Percentiles rank a stretch among this genome's conserved stretches.
phyloP scores from a whole-genome alignment of 805 yeast genomes.

The Candida qinlingensis region DNA sequence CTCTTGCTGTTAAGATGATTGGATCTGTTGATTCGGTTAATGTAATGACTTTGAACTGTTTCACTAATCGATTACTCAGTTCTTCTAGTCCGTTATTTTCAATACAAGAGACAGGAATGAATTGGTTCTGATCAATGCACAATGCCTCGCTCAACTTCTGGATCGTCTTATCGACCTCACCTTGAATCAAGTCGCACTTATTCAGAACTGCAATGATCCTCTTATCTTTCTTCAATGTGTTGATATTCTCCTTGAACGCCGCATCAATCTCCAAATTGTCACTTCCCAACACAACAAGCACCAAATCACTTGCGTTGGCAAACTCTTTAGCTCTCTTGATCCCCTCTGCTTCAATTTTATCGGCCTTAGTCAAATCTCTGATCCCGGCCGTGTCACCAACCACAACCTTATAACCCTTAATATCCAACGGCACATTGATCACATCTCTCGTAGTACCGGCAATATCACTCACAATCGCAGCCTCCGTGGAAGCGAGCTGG shows the following conservation, averaged over 20 bases:
- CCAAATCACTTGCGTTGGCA: conserved; percentile 58
- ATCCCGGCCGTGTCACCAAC: conserved; percentile 94
- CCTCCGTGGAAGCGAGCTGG: conserved; percentile 66
- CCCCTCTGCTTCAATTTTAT: conserved; percentile 71
- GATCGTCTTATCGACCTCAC: conserved; percentile 18
- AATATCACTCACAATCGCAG: conserved; percentile 84
- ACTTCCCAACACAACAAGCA: conserved; percentile 57
- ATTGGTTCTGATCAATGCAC: conserved; percentile 16
- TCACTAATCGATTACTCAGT: conserved; percentile 38
- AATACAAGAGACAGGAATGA: conserved; percentile 55
- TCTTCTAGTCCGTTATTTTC: conserved; percentile 49
- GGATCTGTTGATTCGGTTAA: conserved; percentile 54
- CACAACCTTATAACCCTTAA: conserved; percentile 77
- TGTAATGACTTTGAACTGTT: conserved; percentile 44
- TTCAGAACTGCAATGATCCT: conserved; percentile 46
- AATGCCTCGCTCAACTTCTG: conserved; percentile 20
- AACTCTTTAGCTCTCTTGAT: conserved; percentile 67
- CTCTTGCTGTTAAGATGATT: conserved; percentile 66
- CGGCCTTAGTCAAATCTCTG: conserved; percentile 42
- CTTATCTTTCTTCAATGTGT: conserved; percentile 22
- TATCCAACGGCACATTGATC: conserved; percentile 73
- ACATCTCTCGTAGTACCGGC: conserved; percentile 95
- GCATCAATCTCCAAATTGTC: conserved; percentile 31
- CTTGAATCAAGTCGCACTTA: conserved; percentile 47
- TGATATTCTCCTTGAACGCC: conserved; percentile 37